These are phyloP conservation scores for Epichloe sibirici DNA, from an alignment of 2,329 filamentous ascomycete genomes.

Conservation along the genomic window DNA sequence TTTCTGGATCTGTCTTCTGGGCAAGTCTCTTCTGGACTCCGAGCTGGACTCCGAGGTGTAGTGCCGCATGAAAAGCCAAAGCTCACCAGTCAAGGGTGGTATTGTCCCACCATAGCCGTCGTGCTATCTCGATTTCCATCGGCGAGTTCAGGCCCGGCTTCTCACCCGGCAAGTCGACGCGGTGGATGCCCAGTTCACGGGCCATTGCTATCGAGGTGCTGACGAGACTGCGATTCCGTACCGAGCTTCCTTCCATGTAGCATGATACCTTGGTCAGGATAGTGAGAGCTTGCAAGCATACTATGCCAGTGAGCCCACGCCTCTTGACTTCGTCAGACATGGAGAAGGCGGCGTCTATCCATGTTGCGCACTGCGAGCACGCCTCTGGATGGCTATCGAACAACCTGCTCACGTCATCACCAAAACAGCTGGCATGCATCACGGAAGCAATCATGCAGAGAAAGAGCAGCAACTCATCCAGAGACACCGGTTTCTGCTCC, in stretches of 20 bases:
- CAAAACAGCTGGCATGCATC: neutral
- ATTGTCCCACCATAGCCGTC: slow-evolving; percentile 6
- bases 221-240: slow-evolving; percentile 4
- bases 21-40: neutral
- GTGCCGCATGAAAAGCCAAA: neutral
- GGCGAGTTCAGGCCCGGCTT: neutral
- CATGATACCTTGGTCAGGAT: slow-evolving; percentile 2
- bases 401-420: slow-evolving; percentile 1
- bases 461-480: slow-evolving; percentile 1
- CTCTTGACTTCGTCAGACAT: slow-evolving; percentile 2
- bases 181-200: slow-evolving; percentile 4
- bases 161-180: slow-evolving; percentile 1
- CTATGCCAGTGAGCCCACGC: neutral
- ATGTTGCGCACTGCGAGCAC: slow-evolving; percentile 1
- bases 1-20: neutral
- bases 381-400: slow-evolving; percentile 2
- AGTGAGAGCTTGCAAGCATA: slow-evolving; percentile 3
- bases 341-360: slow-evolving; percentile 1
- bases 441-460: slow-evolving; percentile 1
- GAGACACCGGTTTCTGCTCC: neutral
- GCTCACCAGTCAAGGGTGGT: slow-evolving; percentile 3
- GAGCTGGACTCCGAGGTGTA: no score
- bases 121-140: slow-evolving; percentile 3
- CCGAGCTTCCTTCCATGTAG: slow-evolving; percentile 3
- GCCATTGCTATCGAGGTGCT: slow-evolving; percentile 4